Conservation (phyloP, 495 filamentous ascomycete species). For the Lepidopterella palustris region DNA sequence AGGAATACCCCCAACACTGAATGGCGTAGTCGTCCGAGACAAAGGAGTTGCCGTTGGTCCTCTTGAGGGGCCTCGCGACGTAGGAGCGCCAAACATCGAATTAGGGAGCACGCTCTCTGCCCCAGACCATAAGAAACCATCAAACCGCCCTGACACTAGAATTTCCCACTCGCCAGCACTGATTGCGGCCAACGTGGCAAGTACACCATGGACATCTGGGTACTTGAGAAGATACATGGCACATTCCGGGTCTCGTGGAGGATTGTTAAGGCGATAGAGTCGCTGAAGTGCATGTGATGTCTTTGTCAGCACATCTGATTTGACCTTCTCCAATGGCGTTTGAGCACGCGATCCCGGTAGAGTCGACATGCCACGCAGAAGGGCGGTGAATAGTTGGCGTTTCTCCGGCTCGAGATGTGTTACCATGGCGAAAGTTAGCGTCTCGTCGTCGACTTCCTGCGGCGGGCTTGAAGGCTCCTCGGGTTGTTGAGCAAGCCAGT, state of each 20-base stretch:
- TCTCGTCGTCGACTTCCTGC: conserved; percentile 85
- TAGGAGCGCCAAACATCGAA: conserved; percentile 29
- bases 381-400: conserved; percentile 67
- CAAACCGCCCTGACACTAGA: conserved; percentile 88
- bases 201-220: conserved; percentile 70
- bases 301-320: conserved; percentile 62
- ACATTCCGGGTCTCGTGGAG: conserved; percentile 75
- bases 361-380: conserved; percentile 61
- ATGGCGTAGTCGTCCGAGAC: conserved; percentile 33
- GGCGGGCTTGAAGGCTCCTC: conserved; percentile 65
- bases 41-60: conserved; percentile 38
- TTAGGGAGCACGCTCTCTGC: conserved; percentile 55
- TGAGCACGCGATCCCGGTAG: conserved; percentile 49
- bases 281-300: conserved; percentile 72
- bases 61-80: conserved; percentile 48
- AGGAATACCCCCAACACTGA: conserved; percentile 23
- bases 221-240: conserved; percentile 87
- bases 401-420: conserved; percentile 75
- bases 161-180: conserved; percentile 92
- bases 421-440: conserved; percentile 82
- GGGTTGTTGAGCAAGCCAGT: conserved; percentile 74
- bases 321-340: conserved; percentile 46
- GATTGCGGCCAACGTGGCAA: conserved; percentile 81
- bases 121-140: conserved; percentile 95
- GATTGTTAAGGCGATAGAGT: conserved; percentile 64